Evolutionary conservation across 441 rosid genomes (phyloP).

Genomic region (Bocquillonia castaneifolia): DNA sequence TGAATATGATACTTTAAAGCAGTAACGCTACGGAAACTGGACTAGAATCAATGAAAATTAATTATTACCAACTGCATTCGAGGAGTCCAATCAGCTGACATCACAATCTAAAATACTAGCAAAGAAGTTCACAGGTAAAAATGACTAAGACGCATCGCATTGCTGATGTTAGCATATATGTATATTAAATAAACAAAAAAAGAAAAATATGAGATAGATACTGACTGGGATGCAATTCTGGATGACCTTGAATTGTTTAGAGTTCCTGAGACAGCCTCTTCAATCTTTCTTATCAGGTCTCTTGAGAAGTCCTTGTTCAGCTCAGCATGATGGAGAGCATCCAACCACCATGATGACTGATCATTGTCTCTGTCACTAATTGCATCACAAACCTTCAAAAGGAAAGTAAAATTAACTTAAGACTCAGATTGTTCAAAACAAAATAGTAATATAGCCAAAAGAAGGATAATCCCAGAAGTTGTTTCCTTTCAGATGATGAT

Average conservation of each 20-base stretch:
- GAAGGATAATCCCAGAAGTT: background rate
- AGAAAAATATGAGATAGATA: slow-evolving; percentile 19
- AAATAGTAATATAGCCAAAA: slow-evolving; percentile 11
- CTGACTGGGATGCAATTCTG: slow-evolving; percentile 56
- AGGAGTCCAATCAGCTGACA: too few species aligned
- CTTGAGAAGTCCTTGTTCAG: slow-evolving; percentile 50
- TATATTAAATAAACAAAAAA: background rate
- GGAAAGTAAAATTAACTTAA: slow-evolving; percentile 8
- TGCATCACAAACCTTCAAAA: slow-evolving; percentile 62
- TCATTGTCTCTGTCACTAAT: slow-evolving; percentile 41
- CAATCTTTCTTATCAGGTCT: slow-evolving; percentile 78
- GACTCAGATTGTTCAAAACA: slow-evolving; percentile 10
- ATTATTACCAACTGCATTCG: slow-evolving; percentile 11
- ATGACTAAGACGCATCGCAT: background rate
- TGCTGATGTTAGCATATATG: background rate
- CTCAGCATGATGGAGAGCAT: slow-evolving; percentile 66
- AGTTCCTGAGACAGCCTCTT: slow-evolving; percentile 70
- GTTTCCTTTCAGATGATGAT: background rate
- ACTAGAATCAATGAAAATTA: slow-evolving; percentile 25
- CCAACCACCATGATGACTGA: slow-evolving; percentile 77
- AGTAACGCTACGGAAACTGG: slow-evolving; percentile 67
- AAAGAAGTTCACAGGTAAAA: background rate
- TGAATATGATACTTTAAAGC: slow-evolving; percentile 81
- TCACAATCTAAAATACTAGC: background rate
- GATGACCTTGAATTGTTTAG: slow-evolving; percentile 56